phyloP scores from a whole-genome alignment of 495 filamentous ascomycete genomes.

The Pyrenula aspistea region DNA sequence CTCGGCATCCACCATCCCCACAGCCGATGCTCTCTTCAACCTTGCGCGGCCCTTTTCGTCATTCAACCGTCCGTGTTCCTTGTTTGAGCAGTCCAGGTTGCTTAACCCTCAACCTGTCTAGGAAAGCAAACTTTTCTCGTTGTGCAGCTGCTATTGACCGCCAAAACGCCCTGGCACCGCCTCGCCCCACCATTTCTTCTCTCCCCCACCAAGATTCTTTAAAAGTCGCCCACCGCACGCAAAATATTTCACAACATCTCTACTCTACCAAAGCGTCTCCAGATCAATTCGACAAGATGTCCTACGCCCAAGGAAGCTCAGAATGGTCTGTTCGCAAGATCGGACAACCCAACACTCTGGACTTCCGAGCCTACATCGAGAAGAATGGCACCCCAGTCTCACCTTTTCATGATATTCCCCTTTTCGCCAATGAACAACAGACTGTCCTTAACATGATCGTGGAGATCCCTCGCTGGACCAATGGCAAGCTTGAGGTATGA shows the following conservation, averaged over 20 bases:
- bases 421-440: constrained; percentile 90
- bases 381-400: constrained; percentile 90
- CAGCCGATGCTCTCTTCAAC: neutral
- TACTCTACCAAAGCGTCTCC: constrained; percentile 21
- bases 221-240: constrained; percentile 23
- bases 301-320: constrained; percentile 41
- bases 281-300: constrained; percentile 21
- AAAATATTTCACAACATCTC: constrained; percentile 45
- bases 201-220: neutral
- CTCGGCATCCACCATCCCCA: neutral
- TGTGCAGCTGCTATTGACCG: neutral
- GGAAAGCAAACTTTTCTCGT: neutral
- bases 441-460: constrained; percentile 98
- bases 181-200: constrained; percentile 10
- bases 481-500: constrained; percentile 93
- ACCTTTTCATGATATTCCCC: constrained; percentile 96
- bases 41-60: neutral
- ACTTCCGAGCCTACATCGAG: constrained; percentile 96
- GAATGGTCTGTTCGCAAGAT: constrained; percentile 69
- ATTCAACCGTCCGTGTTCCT: neutral
- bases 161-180: constrained; percentile 13
- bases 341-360: constrained; percentile 80
- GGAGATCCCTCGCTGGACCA: constrained; percentile 98
- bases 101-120: neutral
- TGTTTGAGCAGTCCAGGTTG: neutral